Evolutionary conservation across 2,329 filamentous ascomycete genomes (phyloP), one percentile per base, ranked within the genome.

Genomic region (Stagonosporopsis rhizophila): DNA sequence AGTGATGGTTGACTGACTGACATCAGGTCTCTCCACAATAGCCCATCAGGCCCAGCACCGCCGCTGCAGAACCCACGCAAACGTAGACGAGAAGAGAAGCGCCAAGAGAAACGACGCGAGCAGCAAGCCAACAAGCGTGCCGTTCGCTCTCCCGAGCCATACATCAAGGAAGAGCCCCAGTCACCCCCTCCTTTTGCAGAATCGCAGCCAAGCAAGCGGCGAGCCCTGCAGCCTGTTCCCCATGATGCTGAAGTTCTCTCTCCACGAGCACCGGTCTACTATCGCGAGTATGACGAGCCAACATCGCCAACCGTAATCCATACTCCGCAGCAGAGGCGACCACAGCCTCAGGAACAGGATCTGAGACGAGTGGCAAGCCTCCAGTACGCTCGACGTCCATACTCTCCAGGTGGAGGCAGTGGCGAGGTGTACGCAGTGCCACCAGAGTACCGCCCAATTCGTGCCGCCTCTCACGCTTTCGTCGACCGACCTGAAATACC

Each of bases 141-240:
- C 17, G 59, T 64, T 30, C 68, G 59, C 22, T 76, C 74, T 14
- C 75, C 75, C 2, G 82, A 82, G 52, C 76, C 83, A 8, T 82
- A 81, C 60, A 85, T 88, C 69, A 88, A 88, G 68, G 81, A 85
- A 62, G 86, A 88, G 67, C 85, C 85, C 7, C 75, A 86, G 17
- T 88, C 86, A 12, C 86, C 86, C 19, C 84, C 83, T 38, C 82
- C 83, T 1, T 83, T 87, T 57, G 74, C 79, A 14, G 75, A 79
- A 45, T 44, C 70, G 25, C 75, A 75, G 38, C 67, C 74, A 6
- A 73, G 77, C 45, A 76, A 76, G 50, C 76, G 77, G 32, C 70
- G 78, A 52, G 73, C 75, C 41, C 67, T 76, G 15, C 73, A 77
- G 40, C 68, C 74, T 22, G 38, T 69, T 32, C 65, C 72, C 8